A percentile compares a stretch with the other conserved stretches of the same genome.
These are phyloP conservation scores for Phytopythium boreale DNA, from an alignment of 352 stramenopile species.

Conservation along the genomic window DNA sequence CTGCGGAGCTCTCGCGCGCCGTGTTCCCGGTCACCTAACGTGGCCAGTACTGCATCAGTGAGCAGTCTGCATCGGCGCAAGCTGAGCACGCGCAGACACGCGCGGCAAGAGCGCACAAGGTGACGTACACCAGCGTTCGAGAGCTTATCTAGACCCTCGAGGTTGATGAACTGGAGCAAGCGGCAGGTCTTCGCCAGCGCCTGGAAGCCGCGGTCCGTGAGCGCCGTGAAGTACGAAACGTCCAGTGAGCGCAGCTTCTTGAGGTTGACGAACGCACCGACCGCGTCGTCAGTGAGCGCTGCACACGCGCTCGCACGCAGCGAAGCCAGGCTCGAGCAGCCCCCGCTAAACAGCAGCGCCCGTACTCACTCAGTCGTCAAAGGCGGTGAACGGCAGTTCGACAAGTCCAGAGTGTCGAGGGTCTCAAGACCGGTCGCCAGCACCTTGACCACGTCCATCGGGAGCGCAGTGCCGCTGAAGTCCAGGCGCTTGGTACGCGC, in stretches of 20 bases:
- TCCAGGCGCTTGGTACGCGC: conserved; percentile 42
- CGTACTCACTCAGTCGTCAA: conserved; percentile 55
- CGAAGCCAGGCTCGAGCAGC: conserved; percentile 35
- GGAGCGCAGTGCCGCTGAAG: conserved; percentile 44
- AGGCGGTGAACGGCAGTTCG: conserved; percentile 31
- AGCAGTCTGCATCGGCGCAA: conserved; percentile 62
- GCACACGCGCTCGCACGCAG: conserved; percentile 60
- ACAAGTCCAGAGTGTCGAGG: conserved; percentile 59
- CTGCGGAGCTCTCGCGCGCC: conserved; percentile 12
- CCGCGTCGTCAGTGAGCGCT: conserved; percentile 62
- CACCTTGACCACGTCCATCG: conserved; percentile 63
- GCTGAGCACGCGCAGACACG: conserved; percentile 49
- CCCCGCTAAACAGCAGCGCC: conserved; percentile 76
- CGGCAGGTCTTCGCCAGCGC: conserved; percentile 46
- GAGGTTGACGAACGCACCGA: conserved; percentile 52
- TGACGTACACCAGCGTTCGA: conserved; percentile 42
- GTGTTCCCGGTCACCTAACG: conserved; percentile 1
- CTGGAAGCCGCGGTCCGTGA: conserved; percentile 56
- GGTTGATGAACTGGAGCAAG: conserved; percentile 68
- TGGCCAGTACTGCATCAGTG: conserved; percentile 23
- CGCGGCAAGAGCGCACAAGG: conserved; percentile 45
- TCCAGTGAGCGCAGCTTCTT: conserved; percentile 43
- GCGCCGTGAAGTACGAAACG: conserved; percentile 52
- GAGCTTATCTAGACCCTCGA: conserved; percentile 63
- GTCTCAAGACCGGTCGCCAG: conserved; percentile 59